Conservation (phyloP, 2,329 filamentous ascomycete genomes). For the Fusarium sp. region DNA sequence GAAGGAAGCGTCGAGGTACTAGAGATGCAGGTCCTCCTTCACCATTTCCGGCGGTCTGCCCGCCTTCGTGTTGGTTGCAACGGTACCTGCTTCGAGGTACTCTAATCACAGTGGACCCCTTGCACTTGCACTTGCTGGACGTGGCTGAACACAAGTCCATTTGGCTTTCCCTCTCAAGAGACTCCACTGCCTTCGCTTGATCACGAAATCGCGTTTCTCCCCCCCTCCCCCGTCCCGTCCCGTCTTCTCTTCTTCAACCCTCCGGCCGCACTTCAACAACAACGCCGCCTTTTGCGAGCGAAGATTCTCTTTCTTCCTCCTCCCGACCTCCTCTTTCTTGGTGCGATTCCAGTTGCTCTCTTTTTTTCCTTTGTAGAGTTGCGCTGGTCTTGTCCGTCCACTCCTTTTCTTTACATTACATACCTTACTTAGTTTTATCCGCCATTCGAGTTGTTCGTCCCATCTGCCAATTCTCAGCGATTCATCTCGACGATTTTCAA, state of each 20-base stretch:
- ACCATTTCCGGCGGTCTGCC: constrained; percentile 35
- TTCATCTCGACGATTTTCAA: constrained; percentile 39
- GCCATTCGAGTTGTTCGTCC: constrained; percentile 41
- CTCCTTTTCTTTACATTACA: constrained; percentile 59
- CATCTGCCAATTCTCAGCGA: constrained; percentile 42
- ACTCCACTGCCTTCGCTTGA: constrained; percentile 35
- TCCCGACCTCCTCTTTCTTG: constrained; percentile 52
- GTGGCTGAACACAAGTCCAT: constrained; percentile 47
- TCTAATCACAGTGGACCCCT: constrained; percentile 39
- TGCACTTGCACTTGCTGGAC: constrained; percentile 35
- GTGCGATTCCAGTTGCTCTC: constrained; percentile 69
- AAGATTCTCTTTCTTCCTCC: constrained; percentile 44
- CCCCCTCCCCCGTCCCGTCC: constrained; percentile 43
- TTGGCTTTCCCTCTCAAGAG: constrained; percentile 42
- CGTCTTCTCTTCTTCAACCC: constrained; percentile 45
- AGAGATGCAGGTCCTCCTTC: constrained; percentile 36
- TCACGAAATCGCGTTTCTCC: constrained; percentile 47
- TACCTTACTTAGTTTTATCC: constrained; percentile 41
- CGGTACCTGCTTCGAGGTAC: constrained; percentile 33
- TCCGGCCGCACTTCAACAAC: constrained; percentile 38
- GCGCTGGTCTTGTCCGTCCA: constrained; percentile 71
- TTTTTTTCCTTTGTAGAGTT: constrained; percentile 57
- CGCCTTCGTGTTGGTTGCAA: constrained; percentile 33
- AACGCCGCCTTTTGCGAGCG: constrained; percentile 46
- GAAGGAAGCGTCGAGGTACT: constrained; percentile 36